phyloP scores from a whole-genome alignment of 1,284 basidiomycete species.

The Cutaneotrichosporon dermatis region DNA sequence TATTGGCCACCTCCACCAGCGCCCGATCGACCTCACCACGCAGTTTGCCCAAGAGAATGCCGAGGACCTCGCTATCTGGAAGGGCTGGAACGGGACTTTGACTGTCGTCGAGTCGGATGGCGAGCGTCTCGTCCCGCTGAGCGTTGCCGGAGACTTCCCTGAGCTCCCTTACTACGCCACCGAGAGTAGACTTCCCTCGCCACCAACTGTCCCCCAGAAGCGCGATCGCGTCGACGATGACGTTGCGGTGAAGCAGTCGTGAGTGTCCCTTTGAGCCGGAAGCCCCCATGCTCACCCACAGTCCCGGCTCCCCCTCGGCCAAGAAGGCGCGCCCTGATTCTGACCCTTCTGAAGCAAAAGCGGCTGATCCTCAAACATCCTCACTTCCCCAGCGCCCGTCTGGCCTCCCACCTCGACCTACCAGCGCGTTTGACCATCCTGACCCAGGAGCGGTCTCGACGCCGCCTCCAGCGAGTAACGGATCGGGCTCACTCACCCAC shows the following conservation, averaged over 20 bases:
- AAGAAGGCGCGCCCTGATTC: constrained; percentile 9
- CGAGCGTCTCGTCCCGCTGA: constrained; percentile 35
- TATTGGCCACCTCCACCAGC: constrained; percentile 31
- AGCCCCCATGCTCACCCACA: no score
- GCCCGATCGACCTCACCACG: constrained; percentile 32
- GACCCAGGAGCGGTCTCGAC: background rate
- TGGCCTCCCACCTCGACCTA: background rate
- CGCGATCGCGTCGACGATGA: constrained; percentile 6
- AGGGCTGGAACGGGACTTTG: constrained; percentile 33
- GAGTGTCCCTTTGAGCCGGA: background rate
- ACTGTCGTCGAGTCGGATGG: constrained; percentile 38
- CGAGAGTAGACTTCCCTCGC: background rate
- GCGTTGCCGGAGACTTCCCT: constrained; percentile 33
- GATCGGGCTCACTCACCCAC: background rate
- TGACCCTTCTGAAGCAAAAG: constrained; percentile 10
- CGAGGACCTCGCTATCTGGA: constrained; percentile 39
- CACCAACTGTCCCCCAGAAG: constrained; percentile 6
- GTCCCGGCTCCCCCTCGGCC: background rate
- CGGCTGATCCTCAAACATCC: background rate
- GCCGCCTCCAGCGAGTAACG: constrained; percentile 2
- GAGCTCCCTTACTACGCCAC: constrained; percentile 39
- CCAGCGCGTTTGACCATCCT: constrained; percentile 3
- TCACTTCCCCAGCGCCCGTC: background rate
- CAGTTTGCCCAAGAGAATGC: constrained; percentile 30
- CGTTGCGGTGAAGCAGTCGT: background rate